Conservation (phyloP, 1,139 yeast species). For the Candida glucosophila region DNA sequence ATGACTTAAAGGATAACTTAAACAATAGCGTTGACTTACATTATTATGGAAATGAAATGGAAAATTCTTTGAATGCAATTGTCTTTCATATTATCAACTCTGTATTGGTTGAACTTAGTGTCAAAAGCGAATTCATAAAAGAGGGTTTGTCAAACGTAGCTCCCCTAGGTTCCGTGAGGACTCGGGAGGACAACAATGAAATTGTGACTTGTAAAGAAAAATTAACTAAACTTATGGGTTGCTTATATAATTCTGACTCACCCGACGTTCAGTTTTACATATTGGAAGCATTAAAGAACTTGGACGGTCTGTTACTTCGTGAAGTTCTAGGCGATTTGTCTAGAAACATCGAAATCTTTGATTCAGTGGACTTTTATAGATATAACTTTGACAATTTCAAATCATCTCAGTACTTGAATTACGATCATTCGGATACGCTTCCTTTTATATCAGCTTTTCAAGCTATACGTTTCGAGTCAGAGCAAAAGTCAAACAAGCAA, state of each 20-base stretch:
- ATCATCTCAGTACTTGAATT: slow-evolving; percentile 25
- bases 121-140: slow-evolving; percentile 10
- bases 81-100: slow-evolving; percentile 11
- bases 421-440: slow-evolving; percentile 18
- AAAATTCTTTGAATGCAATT: slow-evolving; percentile 13
- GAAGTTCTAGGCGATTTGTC: slow-evolving; percentile 8
- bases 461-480: slow-evolving; percentile 11
- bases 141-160: slow-evolving; percentile 6
- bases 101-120: slow-evolving; percentile 18
- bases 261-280: slow-evolving; percentile 10
- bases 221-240: slow-evolving; percentile 9
- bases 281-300: slow-evolving; percentile 9
- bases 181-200: slow-evolving; percentile 9
- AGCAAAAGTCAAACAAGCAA: slow-evolving; percentile 11
- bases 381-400: slow-evolving; percentile 16
- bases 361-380: slow-evolving; percentile 14
- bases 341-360: slow-evolving; percentile 10
- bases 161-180: no score
- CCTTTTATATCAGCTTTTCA: slow-evolving; percentile 9
- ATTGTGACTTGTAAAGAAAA: slow-evolving; percentile 8
- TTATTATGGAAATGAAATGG: slow-evolving; percentile 12
- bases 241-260: slow-evolving; percentile 7
- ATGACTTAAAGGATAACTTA: slow-evolving; percentile 2
- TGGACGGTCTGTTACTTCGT: slow-evolving; percentile 8
- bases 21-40: slow-evolving; percentile 4